Evolutionary conservation across 305 asterid genomes (phyloP).

Genomic region (Fraxinus xanthoxyloides): DNA sequence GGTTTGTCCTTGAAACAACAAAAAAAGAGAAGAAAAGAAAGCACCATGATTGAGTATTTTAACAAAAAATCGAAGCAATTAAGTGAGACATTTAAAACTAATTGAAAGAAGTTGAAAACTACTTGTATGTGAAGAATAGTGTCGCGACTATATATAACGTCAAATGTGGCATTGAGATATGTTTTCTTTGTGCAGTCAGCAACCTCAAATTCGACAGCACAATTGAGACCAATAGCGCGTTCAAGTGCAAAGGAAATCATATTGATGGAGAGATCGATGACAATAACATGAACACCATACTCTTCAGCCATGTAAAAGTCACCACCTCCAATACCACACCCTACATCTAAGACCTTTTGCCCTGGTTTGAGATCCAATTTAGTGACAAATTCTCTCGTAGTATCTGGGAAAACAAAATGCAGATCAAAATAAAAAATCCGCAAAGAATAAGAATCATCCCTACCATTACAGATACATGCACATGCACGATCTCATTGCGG

Average conservation of each 20-base stretch:
- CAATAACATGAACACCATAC: constrained; percentile 84
- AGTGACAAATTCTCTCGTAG: constrained; percentile 86
- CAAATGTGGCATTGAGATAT: constrained; percentile 71
- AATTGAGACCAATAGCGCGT: constrained; percentile 79
- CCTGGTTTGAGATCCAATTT: constrained; percentile 80
- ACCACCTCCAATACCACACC: constrained; percentile 99
- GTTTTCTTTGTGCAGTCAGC: constrained; percentile 94
- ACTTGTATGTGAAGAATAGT: constrained; percentile 97
- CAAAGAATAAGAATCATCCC: not conserved
- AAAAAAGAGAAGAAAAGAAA: not conserved
- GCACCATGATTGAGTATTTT: not conserved
- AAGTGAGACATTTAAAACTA: constrained; percentile 4
- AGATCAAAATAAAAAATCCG: not conserved
- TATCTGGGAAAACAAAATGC: constrained; percentile 47
- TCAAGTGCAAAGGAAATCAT: constrained; percentile 96
- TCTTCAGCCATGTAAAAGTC: constrained; percentile 95
- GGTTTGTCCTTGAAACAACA: constrained; percentile 71
- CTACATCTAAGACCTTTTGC: constrained; percentile 91
- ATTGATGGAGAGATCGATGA: constrained; percentile 88
- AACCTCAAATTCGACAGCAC: constrained; percentile 96
- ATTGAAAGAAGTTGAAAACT: constrained; percentile 13
- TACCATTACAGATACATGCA: not conserved
- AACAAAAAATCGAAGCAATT: not conserved
- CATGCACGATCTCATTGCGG: not conserved
- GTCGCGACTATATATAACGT: constrained; percentile 93